Evolutionary conservation across 192 early-diverging fungal genomes (phyloP).

Genomic region (Podochytrium sp.): DNA sequence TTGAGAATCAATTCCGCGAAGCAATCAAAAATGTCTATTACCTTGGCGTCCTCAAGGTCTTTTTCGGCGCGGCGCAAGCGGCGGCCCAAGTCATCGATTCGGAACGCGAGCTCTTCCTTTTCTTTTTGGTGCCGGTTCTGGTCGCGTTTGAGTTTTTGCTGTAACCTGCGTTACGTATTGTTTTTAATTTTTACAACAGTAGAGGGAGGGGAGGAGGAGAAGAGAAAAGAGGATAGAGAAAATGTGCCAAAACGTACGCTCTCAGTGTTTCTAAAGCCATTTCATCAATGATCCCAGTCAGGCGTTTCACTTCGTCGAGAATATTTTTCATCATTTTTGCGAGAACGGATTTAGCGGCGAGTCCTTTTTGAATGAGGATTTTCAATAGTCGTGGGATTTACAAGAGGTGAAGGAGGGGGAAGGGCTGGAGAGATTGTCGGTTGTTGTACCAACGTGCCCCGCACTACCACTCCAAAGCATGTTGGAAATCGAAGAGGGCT

Average conservation of each 20-base stretch:
- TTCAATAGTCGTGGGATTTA: too few species aligned
- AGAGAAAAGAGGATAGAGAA: too few species aligned
- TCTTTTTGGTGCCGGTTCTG: slow-evolving; percentile 51
- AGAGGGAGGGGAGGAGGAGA: too few species aligned
- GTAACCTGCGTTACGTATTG: too few species aligned
- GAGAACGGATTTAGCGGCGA: slow-evolving; percentile 50
- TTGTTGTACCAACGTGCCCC: too few species aligned
- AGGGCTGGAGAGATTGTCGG: too few species aligned
- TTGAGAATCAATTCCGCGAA: not conserved
- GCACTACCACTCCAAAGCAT: too few species aligned
- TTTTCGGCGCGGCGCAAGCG: slow-evolving; percentile 45
- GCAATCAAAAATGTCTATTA: not conserved
- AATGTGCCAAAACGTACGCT: slow-evolving; percentile 46
- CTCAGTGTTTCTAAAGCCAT: slow-evolving; percentile 43
- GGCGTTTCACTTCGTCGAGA: slow-evolving; percentile 50
- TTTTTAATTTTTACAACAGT: too few species aligned
- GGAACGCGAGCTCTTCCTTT: slow-evolving; percentile 40
- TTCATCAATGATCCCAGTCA: slow-evolving; percentile 49
- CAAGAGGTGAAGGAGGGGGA: too few species aligned
- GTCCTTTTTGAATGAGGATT: too few species aligned
- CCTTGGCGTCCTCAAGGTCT: slow-evolving; percentile 54
- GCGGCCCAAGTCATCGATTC: slow-evolving; percentile 44
- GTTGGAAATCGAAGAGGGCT: too few species aligned
- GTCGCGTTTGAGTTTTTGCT: slow-evolving; percentile 46
- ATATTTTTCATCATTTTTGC: slow-evolving; percentile 49